These are phyloP conservation scores for Penicillium sp. DNA, from an alignment of 2,329 filamentous ascomycete species.

Conservation along the genomic window DNA sequence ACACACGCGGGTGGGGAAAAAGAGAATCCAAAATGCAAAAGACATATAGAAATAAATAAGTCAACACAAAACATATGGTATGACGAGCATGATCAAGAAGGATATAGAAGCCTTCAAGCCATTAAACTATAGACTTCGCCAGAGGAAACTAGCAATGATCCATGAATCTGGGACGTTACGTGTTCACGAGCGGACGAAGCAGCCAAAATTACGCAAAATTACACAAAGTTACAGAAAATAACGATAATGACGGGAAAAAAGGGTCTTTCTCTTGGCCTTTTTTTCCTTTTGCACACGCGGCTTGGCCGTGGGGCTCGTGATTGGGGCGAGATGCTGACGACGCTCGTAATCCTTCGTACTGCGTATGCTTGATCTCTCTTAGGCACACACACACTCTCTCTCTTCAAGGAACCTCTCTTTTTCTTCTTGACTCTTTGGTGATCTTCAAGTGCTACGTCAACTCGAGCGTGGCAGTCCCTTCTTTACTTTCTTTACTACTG, in stretches of 20 bases:
- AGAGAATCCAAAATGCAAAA: too few relatives aligned
- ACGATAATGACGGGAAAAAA: conserved; percentile 22
- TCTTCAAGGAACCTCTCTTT: conserved; percentile 16
- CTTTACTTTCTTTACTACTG: conserved; percentile 14
- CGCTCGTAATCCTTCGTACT: conserved; percentile 31
- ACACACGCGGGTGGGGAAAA: too few relatives aligned
- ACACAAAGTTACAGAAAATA: neutral
- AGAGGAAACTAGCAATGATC: conserved; percentile 6
- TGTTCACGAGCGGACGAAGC: conserved; percentile 15
- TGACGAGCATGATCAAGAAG: neutral
- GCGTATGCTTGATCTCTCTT: conserved; percentile 9
- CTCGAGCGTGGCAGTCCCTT: conserved; percentile 10
- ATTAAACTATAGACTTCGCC: conserved; percentile 2
- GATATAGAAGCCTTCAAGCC: conserved; percentile 8
- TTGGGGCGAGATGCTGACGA: conserved; percentile 42
- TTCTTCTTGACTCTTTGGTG: conserved; percentile 14
- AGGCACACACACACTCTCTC: conserved; percentile 6
- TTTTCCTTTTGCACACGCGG: conserved; percentile 38
- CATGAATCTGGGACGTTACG: conserved; percentile 14
- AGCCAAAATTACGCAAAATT: conserved; percentile 5
- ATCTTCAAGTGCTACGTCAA: conserved; percentile 11
- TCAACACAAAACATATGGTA: too few relatives aligned
- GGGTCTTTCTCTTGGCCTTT: conserved; percentile 31
- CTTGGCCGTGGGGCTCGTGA: conserved; percentile 36
- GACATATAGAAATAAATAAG: too few relatives aligned